Base-by-base conservation (phyloP, 2,329 filamentous ascomycete species). In the Emergomyces pasteurianus region DNA sequence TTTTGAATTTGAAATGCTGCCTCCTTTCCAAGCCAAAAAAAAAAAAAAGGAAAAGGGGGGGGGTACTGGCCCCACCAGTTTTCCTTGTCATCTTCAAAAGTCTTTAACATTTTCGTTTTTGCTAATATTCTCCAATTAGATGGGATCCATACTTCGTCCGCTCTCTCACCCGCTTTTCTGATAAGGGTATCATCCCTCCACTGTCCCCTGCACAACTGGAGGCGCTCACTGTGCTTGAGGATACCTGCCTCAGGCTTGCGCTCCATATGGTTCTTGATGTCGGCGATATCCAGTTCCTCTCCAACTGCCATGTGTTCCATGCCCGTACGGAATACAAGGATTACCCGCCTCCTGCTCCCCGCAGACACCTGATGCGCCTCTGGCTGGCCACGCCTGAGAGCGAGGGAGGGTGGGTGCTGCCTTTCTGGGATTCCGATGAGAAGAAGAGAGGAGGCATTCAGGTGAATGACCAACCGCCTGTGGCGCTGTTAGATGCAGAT, bases 101-200 rank as follows among this genome's bases (percentile, higher is more conserved):
- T n/a, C n/a, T n/a, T n/a, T n/a, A n/a, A n/a, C n/a, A n/a, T n/a
- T n/a, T n/a, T n/a, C n/a, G n/a, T n/a, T n/a, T n/a, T n/a, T n/a
- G n/a, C 34, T 40, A 40, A 55, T 26, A 55, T n/a, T n/a, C n/a
- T n/a, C n/a, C n/a, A 36, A 36, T 1, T 31, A 80, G 77, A 69
- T 95, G 87, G 85, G 91, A 95, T 70, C 91, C 91, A 1, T 95
- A 95, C 80, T 95, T 88, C 72, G 84, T 95, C 62, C 84, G 84
- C 64, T 90, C 86, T 9, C 79, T 95, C 8, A 80, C 77, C 23
- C 83, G 90, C 34, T 94, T 92, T 77, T 88, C 84, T 0, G 84
- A 90, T 69, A 74, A 76, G 21, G 90, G 89, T 1, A 71, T 88
- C 53, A 87, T 95, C 63, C 90, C 90, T 6, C 77, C 86, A 0